phyloP scores from a whole-genome alignment of 2,329 filamentous ascomycete species.

The Akanthomyces uredinophilus region DNA sequence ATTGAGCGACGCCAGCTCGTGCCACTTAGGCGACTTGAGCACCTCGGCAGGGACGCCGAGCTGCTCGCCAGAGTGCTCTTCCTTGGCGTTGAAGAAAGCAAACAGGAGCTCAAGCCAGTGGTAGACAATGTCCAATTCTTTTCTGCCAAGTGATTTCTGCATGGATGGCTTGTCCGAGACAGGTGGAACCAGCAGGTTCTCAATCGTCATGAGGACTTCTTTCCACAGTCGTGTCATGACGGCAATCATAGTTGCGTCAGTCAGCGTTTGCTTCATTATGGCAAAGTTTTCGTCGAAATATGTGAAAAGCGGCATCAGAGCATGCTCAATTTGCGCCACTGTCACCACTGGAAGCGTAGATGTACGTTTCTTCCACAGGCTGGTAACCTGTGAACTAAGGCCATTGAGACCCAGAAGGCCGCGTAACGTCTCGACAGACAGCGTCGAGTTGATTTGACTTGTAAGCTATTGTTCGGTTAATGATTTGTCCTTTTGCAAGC shows the following conservation, averaged over 20 bases:
- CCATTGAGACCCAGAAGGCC: constrained; percentile 66
- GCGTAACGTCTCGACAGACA: constrained; percentile 77
- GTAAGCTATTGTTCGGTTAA: constrained; percentile 58
- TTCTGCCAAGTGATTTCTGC: constrained; percentile 75
- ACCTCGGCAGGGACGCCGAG: constrained; percentile 87
- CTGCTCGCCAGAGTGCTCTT: constrained; percentile 74
- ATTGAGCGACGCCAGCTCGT: constrained; percentile 91
- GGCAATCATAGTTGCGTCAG: constrained; percentile 92
- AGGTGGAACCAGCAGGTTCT: constrained; percentile 84
- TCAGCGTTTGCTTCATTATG: constrained; percentile 96
- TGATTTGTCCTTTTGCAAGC: constrained; percentile 15
- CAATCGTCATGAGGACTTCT: constrained; percentile 88
- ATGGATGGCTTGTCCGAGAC: constrained; percentile 89
- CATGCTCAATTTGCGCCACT: constrained; percentile 69
- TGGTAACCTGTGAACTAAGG: constrained; percentile 67
- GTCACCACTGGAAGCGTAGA: constrained; percentile 54
- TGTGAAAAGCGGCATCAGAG: constrained; percentile 76
- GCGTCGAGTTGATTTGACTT: constrained; percentile 82
- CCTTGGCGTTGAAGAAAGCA: constrained; percentile 89
- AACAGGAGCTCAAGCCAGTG: constrained; percentile 89
- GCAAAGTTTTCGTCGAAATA: constrained; percentile 99
- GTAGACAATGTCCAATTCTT: constrained; percentile 92
- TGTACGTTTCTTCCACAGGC: constrained; percentile 57
- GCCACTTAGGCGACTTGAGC: constrained; percentile 95
- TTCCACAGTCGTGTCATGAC: constrained; percentile 99